phyloP scores from a whole-genome alignment of 306 rosid species.

The Hippophae tibetana region DNA sequence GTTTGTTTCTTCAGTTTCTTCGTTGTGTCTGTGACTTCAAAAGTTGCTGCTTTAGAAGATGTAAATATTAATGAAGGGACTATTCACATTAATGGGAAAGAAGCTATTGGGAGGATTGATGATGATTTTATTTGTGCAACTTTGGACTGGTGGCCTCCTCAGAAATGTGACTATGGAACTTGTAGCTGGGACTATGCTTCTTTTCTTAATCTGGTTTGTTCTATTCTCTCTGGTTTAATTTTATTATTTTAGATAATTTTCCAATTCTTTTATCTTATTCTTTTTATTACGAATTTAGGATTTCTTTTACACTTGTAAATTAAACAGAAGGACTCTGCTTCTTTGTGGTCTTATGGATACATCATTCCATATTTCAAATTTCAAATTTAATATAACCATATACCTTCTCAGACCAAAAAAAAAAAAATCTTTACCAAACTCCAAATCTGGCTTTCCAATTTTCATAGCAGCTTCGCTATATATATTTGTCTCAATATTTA shows the following conservation, averaged over 20 bases:
- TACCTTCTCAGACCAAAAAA: too few species aligned
- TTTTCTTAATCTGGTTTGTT: conserved; percentile 77
- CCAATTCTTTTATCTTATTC: neutral
- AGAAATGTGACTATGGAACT: conserved; percentile 84
- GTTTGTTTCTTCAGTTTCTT: conserved; percentile 29
- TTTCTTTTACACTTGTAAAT: neutral
- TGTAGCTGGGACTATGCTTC: conserved; percentile 90
- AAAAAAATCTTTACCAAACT: too few species aligned
- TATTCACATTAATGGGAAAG: conserved; percentile 45
- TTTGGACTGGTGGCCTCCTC: conserved; percentile 98
- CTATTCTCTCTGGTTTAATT: neutral
- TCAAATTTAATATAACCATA: too few species aligned
- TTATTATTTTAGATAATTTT: neutral
- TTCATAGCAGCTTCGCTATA: too few species aligned
- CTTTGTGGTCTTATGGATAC: too few species aligned
- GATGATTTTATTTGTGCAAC: conserved; percentile 86
- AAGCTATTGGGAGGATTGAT: conserved; percentile 52
- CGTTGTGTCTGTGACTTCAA: conserved; percentile 14
- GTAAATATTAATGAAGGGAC: conserved; percentile 32
- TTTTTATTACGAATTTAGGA: too few species aligned
- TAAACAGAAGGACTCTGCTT: too few species aligned
- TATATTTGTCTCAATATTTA: neutral
- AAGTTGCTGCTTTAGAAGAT: conserved; percentile 17
- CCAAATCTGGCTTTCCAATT: too few species aligned
- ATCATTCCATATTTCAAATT: too few species aligned